These are phyloP conservation scores for Ceratobasidium sp. DNA, from an alignment of 1,284 basidiomycete species.

Conservation along the genomic window DNA sequence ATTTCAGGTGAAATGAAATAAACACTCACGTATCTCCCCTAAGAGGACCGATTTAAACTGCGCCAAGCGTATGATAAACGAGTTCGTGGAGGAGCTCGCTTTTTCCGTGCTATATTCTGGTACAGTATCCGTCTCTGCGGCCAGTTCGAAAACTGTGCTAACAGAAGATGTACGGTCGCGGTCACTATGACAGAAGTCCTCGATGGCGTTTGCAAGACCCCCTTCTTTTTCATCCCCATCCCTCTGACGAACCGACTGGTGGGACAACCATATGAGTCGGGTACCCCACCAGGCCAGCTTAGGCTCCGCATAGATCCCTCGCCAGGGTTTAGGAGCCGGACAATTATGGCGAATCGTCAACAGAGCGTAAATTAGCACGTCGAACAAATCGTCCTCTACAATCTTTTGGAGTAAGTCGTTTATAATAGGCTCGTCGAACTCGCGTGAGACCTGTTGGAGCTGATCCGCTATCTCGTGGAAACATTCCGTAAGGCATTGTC, in stretches of 20 bases:
- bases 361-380: background rate
- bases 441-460: background rate
- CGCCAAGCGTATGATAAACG: background rate
- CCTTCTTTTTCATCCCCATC: background rate
- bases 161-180: background rate
- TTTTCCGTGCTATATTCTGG: background rate
- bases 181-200: background rate
- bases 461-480: slow-evolving; percentile 6
- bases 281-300: background rate
- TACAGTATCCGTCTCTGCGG: background rate
- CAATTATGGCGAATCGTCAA: background rate
- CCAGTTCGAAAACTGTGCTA: background rate
- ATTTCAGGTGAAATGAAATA: too few relatives aligned
- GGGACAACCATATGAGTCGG: background rate
- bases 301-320: background rate
- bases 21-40: too few relatives aligned
- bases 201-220: background rate
- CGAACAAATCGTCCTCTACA: background rate
- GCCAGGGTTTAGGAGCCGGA: background rate
- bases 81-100: background rate
- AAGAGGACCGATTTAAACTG: background rate
- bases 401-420: background rate
- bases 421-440: background rate
- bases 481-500: background rate
- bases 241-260: background rate